Conservation (phyloP, 257 asterid genomes). For the Fraxinus cuspidata region DNA sequence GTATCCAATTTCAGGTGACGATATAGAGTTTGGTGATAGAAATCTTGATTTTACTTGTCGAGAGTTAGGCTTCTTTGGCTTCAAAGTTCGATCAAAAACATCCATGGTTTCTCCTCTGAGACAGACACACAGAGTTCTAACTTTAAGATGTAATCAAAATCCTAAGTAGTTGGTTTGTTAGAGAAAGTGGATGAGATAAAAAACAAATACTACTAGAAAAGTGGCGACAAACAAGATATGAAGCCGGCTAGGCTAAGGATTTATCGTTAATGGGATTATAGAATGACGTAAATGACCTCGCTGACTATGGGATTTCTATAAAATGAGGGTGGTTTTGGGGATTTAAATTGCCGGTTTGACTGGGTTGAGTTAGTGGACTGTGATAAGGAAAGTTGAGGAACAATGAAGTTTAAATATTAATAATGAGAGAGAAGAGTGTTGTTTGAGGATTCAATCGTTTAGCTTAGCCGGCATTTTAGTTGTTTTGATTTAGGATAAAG, state of each 20-base stretch:
- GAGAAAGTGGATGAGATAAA: conserved; percentile 36
- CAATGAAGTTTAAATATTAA: neutral
- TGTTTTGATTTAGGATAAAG: conserved; percentile 30
- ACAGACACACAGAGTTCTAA: neutral
- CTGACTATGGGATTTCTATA: neutral
- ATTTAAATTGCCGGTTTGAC: conserved; percentile 14
- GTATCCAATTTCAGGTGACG: conserved; percentile 26
- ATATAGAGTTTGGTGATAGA: conserved; percentile 41
- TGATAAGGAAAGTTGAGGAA: conserved; percentile 30
- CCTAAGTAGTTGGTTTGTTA: conserved; percentile 30
- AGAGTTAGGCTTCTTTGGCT: conserved; percentile 51
- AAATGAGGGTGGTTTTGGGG: conserved; percentile 29
- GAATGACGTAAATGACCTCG: conserved; percentile 38
- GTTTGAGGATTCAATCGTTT: conserved; percentile 43
- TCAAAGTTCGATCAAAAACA: conserved; percentile 31
- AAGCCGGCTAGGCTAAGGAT: conserved; percentile 57
- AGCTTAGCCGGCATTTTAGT: conserved; percentile 58
- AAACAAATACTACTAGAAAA: conserved; percentile 52
- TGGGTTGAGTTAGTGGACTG: conserved; percentile 24
- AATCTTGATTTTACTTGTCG: conserved; percentile 71
- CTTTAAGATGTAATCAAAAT: neutral
- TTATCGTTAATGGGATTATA: conserved; percentile 6
- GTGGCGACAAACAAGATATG: conserved; percentile 70
- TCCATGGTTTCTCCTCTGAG: neutral
- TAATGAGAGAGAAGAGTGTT: conserved; percentile 15